Percentiles rank a stretch among this genome's conserved stretches.
These are phyloP conservation scores for Sugiyamaella valdiviana DNA, from an alignment of 805 yeast species.

Conservation along the genomic window DNA sequence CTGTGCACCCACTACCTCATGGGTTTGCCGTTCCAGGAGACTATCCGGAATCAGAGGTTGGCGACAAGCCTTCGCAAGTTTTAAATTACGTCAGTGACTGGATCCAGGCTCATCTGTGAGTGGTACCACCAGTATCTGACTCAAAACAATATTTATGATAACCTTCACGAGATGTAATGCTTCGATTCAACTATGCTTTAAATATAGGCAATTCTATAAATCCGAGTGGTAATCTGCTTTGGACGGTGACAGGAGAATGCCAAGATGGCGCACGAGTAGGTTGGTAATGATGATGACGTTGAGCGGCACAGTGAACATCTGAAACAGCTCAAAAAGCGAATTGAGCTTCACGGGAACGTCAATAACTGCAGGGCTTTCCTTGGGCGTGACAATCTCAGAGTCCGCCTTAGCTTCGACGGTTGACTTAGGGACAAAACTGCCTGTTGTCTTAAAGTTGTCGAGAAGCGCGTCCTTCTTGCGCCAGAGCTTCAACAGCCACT, in stretches of 20 bases:
- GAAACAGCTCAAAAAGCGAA: conserved; percentile 26
- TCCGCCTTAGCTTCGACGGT: conserved; percentile 10
- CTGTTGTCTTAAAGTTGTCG: conserved; percentile 52
- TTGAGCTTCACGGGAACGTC: conserved; percentile 22
- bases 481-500: conserved; percentile 77
- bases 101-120: conserved; percentile 1
- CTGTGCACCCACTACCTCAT: conserved; percentile 34
- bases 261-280: conserved; percentile 9
- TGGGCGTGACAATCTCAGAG: conserved; percentile 3
- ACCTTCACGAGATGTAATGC: not conserved
- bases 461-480: conserved; percentile 65
- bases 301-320: conserved; percentile 32
- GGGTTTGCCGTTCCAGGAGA: conserved; percentile 40
- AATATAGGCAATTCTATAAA: not conserved
- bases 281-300: conserved; percentile 22
- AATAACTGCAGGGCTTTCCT: not conserved
- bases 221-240: not conserved
- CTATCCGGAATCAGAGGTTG: conserved; percentile 30
- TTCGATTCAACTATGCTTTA: not conserved
- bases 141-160: not conserved
- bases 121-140: too few relatives aligned
- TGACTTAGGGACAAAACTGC: conserved; percentile 33
- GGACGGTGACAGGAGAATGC: not conserved
- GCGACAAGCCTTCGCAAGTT: conserved; percentile 29
- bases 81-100: conserved; percentile 12